Evolutionary conservation across 2,329 filamentous ascomycete species (phyloP).

Genomic region (Teratosphaeria zuluensis): DNA sequence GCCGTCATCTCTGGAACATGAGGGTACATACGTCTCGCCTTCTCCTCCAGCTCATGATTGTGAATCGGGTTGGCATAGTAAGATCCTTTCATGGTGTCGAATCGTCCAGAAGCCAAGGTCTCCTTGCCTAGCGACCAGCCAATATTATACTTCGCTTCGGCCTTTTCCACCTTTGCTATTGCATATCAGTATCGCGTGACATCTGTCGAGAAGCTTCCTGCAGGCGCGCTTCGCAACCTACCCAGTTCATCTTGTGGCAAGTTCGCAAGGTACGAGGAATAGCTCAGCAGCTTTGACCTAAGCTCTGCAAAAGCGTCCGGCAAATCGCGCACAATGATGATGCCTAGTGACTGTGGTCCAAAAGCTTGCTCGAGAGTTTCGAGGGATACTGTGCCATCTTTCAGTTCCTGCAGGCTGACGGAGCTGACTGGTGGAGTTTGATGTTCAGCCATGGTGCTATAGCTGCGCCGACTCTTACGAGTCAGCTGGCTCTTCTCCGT

Average conservation of each 20-base stretch:
- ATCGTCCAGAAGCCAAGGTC: conserved; percentile 65
- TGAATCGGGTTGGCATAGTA: conserved; percentile 66
- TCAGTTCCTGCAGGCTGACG: conserved; percentile 35
- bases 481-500: too few relatives aligned
- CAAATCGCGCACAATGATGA: conserved; percentile 84
- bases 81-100: conserved; percentile 72
- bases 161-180: conserved; percentile 37
- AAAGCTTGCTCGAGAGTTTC: conserved; percentile 68
- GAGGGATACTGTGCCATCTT: conserved; percentile 50
- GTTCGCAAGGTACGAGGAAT: conserved; percentile 81
- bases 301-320: conserved; percentile 62
- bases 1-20: conserved; percentile 82
- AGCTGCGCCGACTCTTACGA: not conserved
- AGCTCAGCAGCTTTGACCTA: conserved; percentile 66
- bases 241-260: conserved; percentile 62
- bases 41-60: conserved; percentile 52
- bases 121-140: conserved; percentile 78
- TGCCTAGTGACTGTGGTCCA: conserved; percentile 80
- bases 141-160: conserved; percentile 49
- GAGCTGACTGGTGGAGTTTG: conserved; percentile 28
- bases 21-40: conserved; percentile 43
- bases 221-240: conserved; percentile 26
- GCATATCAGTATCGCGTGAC: not conserved
- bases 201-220: not conserved
- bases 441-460: not conserved